These are phyloP conservation scores for Ceratocystiopsis sp. DNA, from an alignment of 2,329 filamentous ascomycete genomes.

Conservation along the genomic window DNA sequence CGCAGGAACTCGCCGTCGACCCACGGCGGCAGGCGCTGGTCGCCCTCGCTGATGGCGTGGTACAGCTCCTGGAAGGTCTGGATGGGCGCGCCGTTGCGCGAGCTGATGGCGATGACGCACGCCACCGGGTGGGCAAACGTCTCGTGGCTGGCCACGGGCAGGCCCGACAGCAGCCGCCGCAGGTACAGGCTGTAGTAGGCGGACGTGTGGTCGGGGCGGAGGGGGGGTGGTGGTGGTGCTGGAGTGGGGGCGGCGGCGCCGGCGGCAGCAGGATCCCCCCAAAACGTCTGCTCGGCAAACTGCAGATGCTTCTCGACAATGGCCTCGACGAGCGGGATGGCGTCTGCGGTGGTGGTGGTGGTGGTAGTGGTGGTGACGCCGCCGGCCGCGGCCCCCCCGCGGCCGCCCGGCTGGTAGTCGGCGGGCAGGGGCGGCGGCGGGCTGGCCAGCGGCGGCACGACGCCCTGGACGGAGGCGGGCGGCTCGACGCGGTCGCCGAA, in stretches of 20 bases:
- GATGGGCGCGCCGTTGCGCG: conserved; percentile 65
- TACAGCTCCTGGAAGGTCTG: conserved; percentile 77
- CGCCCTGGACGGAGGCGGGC: conserved; percentile 24
- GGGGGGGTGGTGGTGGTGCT: conserved; percentile 11
- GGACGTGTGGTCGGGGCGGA: conserved; percentile 40
- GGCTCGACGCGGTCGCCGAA: conserved; percentile 43
- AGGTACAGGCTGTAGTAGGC: conserved; percentile 79
- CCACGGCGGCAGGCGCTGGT: conserved; percentile 61
- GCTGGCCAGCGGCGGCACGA: conserved; percentile 13
- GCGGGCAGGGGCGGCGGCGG: conserved; percentile 3
- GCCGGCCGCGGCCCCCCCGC: background rate
- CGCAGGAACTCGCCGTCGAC: conserved; percentile 82
- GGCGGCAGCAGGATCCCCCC: conserved; percentile 16
- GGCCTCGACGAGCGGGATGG: conserved; percentile 57
- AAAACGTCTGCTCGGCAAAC: conserved; percentile 49
- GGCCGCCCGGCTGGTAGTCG: background rate
- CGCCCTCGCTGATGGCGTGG: conserved; percentile 63
- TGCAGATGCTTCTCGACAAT: conserved; percentile 65
- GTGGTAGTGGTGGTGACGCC: conserved; percentile 2
- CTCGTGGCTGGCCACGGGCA: conserved; percentile 69
- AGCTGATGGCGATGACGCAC: conserved; percentile 88
- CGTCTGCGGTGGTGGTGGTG: conserved; percentile 15
- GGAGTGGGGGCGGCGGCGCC: conserved; percentile 14
- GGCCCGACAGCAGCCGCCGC: conserved; percentile 61
- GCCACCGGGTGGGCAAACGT: conserved; percentile 91